Base-by-base conservation (phyloP, 139 green algal genomes). In the Picocystis salinarum region DNA sequence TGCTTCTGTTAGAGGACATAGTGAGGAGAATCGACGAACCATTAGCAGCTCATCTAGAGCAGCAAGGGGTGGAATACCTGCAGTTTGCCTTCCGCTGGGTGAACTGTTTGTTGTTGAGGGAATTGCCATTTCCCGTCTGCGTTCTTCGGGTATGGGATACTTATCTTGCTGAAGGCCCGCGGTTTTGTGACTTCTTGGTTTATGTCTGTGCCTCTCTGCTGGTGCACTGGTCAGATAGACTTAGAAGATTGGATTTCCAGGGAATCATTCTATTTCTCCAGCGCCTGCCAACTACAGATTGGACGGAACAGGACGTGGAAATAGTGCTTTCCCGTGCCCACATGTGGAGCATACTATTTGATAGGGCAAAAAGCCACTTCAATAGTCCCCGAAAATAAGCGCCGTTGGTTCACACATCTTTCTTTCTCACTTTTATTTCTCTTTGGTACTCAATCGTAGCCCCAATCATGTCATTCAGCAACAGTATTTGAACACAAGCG, bases 51-150 rank as follows among this genome's bases (percentile, higher is more conserved):
- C 80, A 91, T 52, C 50, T 96, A 30, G 76, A 88, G 34, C 26
- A 48, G 4, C 60, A 95, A 52, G 63, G 66, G 13, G 53, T 96
- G 6, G 77, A 96, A 59, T 93, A 91, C 48, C 80, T 96, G 37
- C 86, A 96, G 53, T 96, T 96, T 72, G 73, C 83, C 10, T 93
- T 93, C 57, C 63, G 86, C n/a, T 96, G 86, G 86, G 74, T 93
- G 29, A 96, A 96, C 59, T 96, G 86, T 67, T 69, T 96, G 47
- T 62, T 93, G 22, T 54, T 90, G 9, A 13, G 6, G 40, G 82
- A 92, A 62, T 45, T 91, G 19, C 79, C 83, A n/a, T 91, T 90
- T 50, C 24, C 31, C n/a, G 50, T 80, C n/a, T n/a, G n/a, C 39
- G 72, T 52, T 7, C 37, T 67, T 2, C 66, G 79, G 10, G 70